Percentiles rank a stretch among this genome's conserved stretches.
Conservation (phyloP, 805 yeast species). For the Ogataea naganishii region DNA sequence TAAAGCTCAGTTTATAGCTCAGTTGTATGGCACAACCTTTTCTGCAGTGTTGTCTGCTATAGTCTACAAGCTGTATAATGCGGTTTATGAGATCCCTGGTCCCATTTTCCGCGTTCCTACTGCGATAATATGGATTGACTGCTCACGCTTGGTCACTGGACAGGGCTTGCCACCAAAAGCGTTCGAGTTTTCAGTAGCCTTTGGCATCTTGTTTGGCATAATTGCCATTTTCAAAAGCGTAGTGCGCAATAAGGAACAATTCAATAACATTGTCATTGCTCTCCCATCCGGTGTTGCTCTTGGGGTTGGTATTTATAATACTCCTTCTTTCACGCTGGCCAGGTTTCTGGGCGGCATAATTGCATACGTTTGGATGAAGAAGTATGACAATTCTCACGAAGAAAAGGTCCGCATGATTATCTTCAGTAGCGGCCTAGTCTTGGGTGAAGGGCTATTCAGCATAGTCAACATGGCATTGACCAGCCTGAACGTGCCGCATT, state of each 20-base stretch:
- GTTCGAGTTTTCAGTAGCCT: conserved; percentile 43
- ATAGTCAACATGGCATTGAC: conserved; percentile 74
- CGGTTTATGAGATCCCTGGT: conserved; percentile 81
- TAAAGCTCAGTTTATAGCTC: conserved; percentile 84
- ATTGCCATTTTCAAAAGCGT: conserved; percentile 58
- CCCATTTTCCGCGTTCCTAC: conserved; percentile 82
- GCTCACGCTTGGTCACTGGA: conserved; percentile 88
- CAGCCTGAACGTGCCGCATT: conserved; percentile 56
- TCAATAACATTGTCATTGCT: conserved; percentile 37
- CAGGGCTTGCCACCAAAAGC: conserved; percentile 82
- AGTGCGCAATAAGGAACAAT: conserved; percentile 30
- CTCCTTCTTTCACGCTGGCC: conserved; percentile 90
- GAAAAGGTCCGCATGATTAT: conserved; percentile 73
- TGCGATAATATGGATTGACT: conserved; percentile 93
- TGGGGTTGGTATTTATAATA: conserved; percentile 91
- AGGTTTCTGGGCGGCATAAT: conserved; percentile 82
- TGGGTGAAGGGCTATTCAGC: conserved; percentile 91
- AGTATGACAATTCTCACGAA: conserved; percentile 22
- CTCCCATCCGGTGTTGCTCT: conserved; percentile 95
- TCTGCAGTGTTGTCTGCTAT: conserved; percentile 71
- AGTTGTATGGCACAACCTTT: conserved; percentile 79
- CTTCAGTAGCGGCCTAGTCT: conserved; percentile 81
- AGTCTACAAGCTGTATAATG: conserved; percentile 75
- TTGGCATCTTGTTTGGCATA: conserved; percentile 62
- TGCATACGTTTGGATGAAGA: conserved; percentile 48